A percentile compares a stretch with the other conserved stretches of the same genome.
Conservation (phyloP, 805 yeast species). For the Cyberlindnera suaveolens region DNA sequence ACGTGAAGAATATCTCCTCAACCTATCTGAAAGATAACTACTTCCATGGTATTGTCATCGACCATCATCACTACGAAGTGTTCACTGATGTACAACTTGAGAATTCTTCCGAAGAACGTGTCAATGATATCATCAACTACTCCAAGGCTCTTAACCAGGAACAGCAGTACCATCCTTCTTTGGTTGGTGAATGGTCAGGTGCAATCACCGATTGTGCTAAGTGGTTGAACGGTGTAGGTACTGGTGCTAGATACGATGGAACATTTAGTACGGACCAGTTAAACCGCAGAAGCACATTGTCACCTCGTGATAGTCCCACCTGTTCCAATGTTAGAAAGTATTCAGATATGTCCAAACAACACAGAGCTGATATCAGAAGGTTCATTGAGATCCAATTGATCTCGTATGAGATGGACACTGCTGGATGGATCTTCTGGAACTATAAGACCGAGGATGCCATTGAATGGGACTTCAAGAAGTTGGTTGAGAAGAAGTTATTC, state of each 20-base stretch:
- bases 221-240: conserved; percentile 65
- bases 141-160: conserved; percentile 23
- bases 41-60: conserved; percentile 61
- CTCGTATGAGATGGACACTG: conserved; percentile 37
- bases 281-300: not conserved
- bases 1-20: conserved; percentile 17
- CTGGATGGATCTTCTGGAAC: conserved; percentile 70
- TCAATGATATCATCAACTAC: conserved; percentile 27
- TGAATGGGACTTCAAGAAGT: conserved; percentile 59
- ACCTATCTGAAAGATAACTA: conserved; percentile 17
- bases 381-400: conserved; percentile 58
- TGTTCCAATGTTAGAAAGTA: conserved; percentile 37
- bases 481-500: conserved; percentile 45
- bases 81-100: conserved; percentile 60
- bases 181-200: conserved; percentile 68
- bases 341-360: conserved; percentile 36
- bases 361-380: conserved; percentile 41
- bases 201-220: conserved; percentile 66
- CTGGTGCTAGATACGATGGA: conserved; percentile 59
- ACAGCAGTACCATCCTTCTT: conserved; percentile 40
- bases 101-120: conserved; percentile 30
- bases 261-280: conserved; percentile 26
- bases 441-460: conserved; percentile 59
- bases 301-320: not conserved
- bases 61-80: conserved; percentile 90